These are phyloP conservation scores for Cnidoscolus chayamansa DNA, from an alignment of 441 rosid species.

Conservation along the genomic window DNA sequence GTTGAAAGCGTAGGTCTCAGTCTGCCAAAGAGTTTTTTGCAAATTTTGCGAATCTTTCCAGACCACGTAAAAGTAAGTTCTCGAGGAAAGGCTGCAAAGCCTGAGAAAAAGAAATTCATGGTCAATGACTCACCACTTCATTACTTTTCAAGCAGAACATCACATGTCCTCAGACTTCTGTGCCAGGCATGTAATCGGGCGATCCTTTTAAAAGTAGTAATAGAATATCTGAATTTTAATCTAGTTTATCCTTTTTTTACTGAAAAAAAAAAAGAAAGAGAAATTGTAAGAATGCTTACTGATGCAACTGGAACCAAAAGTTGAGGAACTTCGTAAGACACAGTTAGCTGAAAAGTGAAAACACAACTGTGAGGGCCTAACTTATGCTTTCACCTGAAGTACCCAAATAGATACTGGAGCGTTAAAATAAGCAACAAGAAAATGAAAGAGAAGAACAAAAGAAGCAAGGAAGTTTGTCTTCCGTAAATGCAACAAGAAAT, in stretches of 20 bases:
- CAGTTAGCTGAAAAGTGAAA: conserved; percentile 61
- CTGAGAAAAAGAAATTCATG: conserved; percentile 33
- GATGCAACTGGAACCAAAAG: conserved; percentile 73
- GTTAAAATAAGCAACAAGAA: conserved; percentile 4
- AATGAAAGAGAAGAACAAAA: background rate
- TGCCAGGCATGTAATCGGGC: background rate
- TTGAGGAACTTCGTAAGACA: conserved; percentile 87
- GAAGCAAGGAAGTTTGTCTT: background rate
- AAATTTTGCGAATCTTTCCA: conserved; percentile 61
- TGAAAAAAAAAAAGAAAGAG: background rate
- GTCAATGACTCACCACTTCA: background rate
- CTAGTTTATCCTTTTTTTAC: too few species aligned
- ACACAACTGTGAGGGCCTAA: conserved; percentile 8
- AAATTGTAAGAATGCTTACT: conserved; percentile 38
- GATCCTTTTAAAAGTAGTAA: background rate
- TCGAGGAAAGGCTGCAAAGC: conserved; percentile 77
- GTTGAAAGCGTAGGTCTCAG: conserved; percentile 13
- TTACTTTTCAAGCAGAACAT: background rate
- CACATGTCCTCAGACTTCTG: background rate
- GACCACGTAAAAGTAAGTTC: conserved; percentile 54
- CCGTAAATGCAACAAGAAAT: background rate
- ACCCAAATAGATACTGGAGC: conserved; percentile 17
- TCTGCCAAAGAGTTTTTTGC: conserved; percentile 42
- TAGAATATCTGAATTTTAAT: background rate
- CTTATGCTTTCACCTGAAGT: conserved; percentile 1